Evolutionary conservation across 208 protist species (phyloP), one percentile per base, ranked within the genome.

Genomic region (Trypanosoma brucei): DNA sequence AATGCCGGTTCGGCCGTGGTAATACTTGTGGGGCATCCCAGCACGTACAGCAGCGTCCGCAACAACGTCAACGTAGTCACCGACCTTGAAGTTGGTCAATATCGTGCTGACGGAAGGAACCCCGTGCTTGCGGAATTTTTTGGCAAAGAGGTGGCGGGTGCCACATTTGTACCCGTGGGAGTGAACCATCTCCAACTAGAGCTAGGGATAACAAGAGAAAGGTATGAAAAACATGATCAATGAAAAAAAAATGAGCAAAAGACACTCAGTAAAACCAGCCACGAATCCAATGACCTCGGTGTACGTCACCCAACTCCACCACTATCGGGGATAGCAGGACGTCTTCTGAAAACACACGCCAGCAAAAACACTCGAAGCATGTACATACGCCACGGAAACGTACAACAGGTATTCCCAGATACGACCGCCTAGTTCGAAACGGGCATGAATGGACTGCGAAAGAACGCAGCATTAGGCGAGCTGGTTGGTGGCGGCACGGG

Each of bases 21-120:
- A 99, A 91, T 97, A 98, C 88, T 99, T 99, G 95, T 99, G 93
- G 57, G 99, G 98, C 98, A 99, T 99, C 82, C 98, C 98, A 55
- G 98, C 98, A 59, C 99, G 98, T 73, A 99, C 89, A n/a, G 98
- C 84, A 46, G 95, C 88, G 81, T 99, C 98, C 49, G 87, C 96
- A 7, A 96, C 92, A 73, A 99, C 94, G 70, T 99, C 98, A 46
- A 99, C 99, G 81, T 97, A 98, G 73, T 99, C 98, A 69, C 98
- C 98, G 46, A 99, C 68, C 81, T 99, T 98, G 93, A 98, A 98
- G 67, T 68, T 95, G 52, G 84, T 91, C 33, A 99, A 83, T 84
- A 98, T 99, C 37, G 92, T 98, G 65, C 95, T 92, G n/a, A 98
- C 87, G 39, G 86, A 75, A 44, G 91, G 75, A 44, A 83, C 56